phyloP scores from a whole-genome alignment of 78 protist species.

The Andalucia godoyi region DNA sequence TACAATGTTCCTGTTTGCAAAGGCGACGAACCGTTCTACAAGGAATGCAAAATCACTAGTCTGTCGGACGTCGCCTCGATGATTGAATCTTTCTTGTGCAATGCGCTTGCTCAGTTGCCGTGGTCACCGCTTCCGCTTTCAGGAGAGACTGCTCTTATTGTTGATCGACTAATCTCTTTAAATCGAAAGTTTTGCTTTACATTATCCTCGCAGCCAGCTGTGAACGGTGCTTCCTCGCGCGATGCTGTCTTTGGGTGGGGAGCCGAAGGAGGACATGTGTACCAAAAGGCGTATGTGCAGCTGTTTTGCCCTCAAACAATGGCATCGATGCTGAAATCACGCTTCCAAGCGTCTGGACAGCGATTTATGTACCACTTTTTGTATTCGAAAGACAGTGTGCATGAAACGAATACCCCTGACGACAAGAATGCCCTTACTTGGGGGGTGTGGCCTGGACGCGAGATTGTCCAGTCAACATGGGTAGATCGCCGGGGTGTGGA shows the following conservation, averaged over 20 bases:
- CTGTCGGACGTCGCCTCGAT: constrained; percentile 28
- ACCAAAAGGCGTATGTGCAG: constrained; percentile 88
- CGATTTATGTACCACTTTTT: background rate
- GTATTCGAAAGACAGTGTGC: constrained; percentile 7
- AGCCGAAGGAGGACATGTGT: constrained; percentile 73
- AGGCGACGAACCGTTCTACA: background rate
- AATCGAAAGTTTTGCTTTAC: constrained; percentile 71
- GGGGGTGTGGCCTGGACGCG: constrained; percentile 92
- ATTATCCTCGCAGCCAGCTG: constrained; percentile 86
- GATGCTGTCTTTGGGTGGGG: constrained; percentile 90
- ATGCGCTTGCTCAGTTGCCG: constrained; percentile 15
- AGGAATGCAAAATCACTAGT: background rate
- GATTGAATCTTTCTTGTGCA: constrained; percentile 27
- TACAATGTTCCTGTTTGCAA: background rate
- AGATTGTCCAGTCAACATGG: constrained; percentile 86
- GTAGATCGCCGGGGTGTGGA: too few species aligned
- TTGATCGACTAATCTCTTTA: constrained; percentile 25
- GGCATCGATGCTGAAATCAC: background rate
- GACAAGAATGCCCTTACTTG: constrained; percentile 76
- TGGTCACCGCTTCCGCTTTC: constrained; percentile 49
- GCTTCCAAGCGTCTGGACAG: background rate
- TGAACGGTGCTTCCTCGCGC: constrained; percentile 70
- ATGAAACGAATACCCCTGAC: background rate
- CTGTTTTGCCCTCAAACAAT: constrained; percentile 61
- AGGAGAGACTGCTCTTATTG: constrained; percentile 38